Evolutionary conservation across 2,329 filamentous ascomycete genomes (phyloP).

Genomic region (Akanthomyces dipterigenus): DNA sequence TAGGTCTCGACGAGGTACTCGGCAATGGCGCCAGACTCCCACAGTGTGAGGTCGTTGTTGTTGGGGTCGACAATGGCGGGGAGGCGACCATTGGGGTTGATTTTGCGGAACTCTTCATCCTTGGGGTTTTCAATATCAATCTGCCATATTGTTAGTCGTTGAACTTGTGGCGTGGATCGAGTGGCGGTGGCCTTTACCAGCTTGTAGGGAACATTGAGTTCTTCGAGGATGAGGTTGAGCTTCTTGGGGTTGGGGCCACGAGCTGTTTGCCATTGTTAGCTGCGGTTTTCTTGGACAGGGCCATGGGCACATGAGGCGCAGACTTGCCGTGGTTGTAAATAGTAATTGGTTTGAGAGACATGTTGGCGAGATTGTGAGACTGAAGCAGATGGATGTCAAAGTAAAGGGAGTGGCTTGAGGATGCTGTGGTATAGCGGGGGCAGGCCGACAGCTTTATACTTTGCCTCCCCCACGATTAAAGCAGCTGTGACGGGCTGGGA

Average conservation of each 20-base stretch:
- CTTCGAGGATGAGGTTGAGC: conserved; percentile 19
- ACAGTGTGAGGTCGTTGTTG: conserved; percentile 14
- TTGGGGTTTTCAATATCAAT: conserved; percentile 5
- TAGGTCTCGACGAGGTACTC: conserved; percentile 17
- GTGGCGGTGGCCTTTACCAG: conserved; percentile 14
- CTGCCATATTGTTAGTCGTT: background rate
- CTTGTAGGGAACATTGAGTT: conserved; percentile 19
- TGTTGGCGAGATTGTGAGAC: background rate
- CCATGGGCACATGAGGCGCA: background rate
- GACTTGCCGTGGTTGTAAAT: conserved; percentile 11
- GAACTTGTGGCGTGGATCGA: background rate
- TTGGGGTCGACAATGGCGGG: conserved; percentile 18
- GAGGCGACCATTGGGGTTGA: conserved; percentile 17
- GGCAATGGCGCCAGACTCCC: conserved; percentile 19
- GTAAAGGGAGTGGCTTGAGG: background rate
- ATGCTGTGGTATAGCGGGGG: background rate
- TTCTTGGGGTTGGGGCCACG: conserved; percentile 14
- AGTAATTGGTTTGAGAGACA: conserved; percentile 12
- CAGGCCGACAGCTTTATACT: background rate
- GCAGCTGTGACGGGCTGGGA: background rate
- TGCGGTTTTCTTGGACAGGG: background rate
- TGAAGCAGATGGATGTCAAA: background rate
- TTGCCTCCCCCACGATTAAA: background rate
- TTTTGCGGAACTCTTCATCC: conserved; percentile 6
- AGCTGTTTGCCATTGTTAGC: background rate